A percentile compares a stretch with the other conserved stretches of the same genome.
phyloP scores from a whole-genome alignment of 371 early-diverging fungal species.

The Haplosporangium sp. region DNA sequence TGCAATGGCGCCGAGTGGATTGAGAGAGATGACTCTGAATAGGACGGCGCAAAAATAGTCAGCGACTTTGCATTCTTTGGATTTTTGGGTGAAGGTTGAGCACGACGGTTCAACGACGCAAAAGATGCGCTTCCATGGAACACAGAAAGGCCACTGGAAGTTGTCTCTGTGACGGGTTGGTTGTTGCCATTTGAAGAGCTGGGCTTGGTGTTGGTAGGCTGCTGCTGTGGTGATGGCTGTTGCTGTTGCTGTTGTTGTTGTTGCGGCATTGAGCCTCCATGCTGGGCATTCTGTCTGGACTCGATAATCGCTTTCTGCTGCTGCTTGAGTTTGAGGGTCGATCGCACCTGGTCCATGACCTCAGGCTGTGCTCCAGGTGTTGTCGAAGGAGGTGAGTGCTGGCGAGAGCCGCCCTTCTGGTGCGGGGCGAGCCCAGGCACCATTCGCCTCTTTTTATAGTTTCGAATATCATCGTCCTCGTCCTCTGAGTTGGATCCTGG shows the following conservation, averaged over 20 bases:
- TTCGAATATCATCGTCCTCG: conserved; percentile 48
- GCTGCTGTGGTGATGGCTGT: conserved; percentile 18
- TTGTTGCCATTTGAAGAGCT: conserved; percentile 22
- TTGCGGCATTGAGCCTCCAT: background rate
- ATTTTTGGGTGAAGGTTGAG: conserved; percentile 49
- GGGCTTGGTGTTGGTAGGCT: conserved; percentile 12
- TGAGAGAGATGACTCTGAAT: conserved; percentile 61
- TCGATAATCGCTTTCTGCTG: conserved; percentile 69
- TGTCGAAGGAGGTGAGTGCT: conserved; percentile 40
- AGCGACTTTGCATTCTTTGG: conserved; percentile 64
- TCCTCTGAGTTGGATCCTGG: conserved; percentile 53
- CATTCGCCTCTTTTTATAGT: conserved; percentile 44
- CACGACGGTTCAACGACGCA: conserved; percentile 38
- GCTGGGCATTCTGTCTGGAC: conserved; percentile 38
- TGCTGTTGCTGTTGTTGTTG: conserved; percentile 13
- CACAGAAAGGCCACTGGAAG: conserved; percentile 45
- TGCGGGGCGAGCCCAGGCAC: conserved; percentile 12
- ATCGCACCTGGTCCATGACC: conserved; percentile 61
- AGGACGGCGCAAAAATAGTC: conserved; percentile 70
- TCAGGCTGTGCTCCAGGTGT: conserved; percentile 49
- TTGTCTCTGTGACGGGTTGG: conserved; percentile 45
- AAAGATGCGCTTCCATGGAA: conserved; percentile 52
- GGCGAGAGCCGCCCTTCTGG: conserved; percentile 16
- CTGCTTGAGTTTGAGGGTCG: conserved; percentile 59
- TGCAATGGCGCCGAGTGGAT: conserved; percentile 69